Conservation (phyloP, 2,329 filamentous ascomycete genomes). For the Cordyceps pruinosa region DNA sequence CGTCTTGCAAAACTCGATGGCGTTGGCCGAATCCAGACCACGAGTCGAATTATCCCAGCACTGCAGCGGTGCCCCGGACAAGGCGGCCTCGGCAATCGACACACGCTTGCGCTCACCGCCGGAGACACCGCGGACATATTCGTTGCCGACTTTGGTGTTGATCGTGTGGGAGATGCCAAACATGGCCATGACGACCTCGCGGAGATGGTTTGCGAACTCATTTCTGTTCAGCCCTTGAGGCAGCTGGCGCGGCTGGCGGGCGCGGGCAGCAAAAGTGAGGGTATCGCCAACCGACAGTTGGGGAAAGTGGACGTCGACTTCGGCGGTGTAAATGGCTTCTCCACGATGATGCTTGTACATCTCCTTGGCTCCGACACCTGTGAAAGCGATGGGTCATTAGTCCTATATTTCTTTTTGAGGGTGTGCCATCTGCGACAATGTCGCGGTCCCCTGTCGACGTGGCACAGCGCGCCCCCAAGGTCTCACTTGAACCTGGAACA, state of each 20-base stretch:
- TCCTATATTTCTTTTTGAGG: neutral
- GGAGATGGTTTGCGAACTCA: slow-evolving; percentile 51
- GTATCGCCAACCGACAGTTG: slow-evolving; percentile 54
- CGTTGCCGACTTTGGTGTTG: slow-evolving; percentile 68
- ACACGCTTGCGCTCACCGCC: slow-evolving; percentile 67
- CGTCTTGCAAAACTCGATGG: slow-evolving; percentile 67
- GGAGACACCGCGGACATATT: slow-evolving; percentile 66
- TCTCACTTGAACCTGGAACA: slow-evolving; percentile 5
- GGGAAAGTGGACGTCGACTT: slow-evolving; percentile 57
- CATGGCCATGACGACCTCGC: slow-evolving; percentile 36
- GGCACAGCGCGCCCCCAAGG: neutral
- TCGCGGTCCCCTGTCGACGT: neutral
- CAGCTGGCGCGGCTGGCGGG: slow-evolving; percentile 53
- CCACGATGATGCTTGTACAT: slow-evolving; percentile 71
- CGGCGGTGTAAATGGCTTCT: slow-evolving; percentile 67
- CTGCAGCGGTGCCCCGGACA: slow-evolving; percentile 54
- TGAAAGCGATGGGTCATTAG: slow-evolving; percentile 5
- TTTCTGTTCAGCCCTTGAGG: slow-evolving; percentile 46
- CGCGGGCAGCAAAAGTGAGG: slow-evolving; percentile 60
- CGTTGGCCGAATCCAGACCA: slow-evolving; percentile 68
- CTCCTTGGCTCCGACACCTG: slow-evolving; percentile 55
- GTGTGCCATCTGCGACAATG: slow-evolving; percentile 4
- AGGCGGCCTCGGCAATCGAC: slow-evolving; percentile 53
- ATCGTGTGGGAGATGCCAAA: slow-evolving; percentile 46
- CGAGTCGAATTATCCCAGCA: slow-evolving; percentile 68